Conservation (phyloP, 768 basidiomycete species). For the Multifurca ochricompacta region DNA sequence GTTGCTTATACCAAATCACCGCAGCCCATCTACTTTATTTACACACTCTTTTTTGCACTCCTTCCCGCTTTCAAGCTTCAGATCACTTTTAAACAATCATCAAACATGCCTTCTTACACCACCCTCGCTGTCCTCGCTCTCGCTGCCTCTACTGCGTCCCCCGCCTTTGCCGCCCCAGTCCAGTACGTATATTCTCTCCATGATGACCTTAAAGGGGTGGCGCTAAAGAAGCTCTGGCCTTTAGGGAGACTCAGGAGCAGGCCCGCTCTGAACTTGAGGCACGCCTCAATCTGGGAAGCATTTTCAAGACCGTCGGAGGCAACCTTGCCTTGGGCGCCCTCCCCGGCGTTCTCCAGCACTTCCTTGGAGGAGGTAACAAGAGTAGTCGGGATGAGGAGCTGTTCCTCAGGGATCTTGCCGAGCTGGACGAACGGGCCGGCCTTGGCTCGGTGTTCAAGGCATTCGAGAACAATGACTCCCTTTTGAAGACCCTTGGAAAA, state of each 20-base stretch:
- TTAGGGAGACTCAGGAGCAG: background rate
- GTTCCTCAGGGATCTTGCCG: too few relatives aligned
- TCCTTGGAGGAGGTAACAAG: background rate
- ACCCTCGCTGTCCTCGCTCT: background rate
- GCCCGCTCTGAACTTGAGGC: background rate
- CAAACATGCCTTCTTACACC: background rate
- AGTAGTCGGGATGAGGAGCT: too few relatives aligned
- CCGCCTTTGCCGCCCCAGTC: background rate
- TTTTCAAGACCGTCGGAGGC: background rate
- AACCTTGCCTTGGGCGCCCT: background rate
- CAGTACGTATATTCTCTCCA: background rate
- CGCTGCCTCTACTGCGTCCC: background rate
- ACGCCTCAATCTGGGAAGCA: background rate
- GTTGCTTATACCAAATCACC: background rate
- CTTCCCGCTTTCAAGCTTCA: background rate
- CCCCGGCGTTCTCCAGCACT: background rate
- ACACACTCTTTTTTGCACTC: background rate
- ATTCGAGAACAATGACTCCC: too few relatives aligned
- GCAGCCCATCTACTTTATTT: background rate
- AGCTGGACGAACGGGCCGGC: too few relatives aligned
- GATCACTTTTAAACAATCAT: background rate
- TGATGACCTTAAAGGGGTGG: background rate
- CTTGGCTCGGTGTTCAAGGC: too few relatives aligned
- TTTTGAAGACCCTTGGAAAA: too few relatives aligned
- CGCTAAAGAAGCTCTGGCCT: background rate